Evolutionary conservation across 139 green algal genomes (phyloP).

Genomic region (Coccomyxa sp.): DNA sequence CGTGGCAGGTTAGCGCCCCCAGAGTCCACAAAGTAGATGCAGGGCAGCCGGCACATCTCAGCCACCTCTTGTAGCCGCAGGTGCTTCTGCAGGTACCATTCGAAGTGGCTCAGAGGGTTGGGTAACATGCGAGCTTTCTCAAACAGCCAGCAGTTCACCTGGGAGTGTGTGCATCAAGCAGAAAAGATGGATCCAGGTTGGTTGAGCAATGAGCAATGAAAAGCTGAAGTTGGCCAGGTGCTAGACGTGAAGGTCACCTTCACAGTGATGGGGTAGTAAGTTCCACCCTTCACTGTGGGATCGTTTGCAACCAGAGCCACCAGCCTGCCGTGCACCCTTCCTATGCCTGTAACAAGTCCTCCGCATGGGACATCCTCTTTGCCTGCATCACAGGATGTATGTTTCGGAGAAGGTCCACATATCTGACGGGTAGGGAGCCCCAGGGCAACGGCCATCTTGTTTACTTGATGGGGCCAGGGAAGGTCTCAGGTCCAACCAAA

Average conservation of each 20-base stretch:
- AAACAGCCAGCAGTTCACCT: not conserved
- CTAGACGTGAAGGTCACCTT: constrained; percentile 35
- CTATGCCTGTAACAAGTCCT: constrained; percentile 88
- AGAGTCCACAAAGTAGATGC: constrained; percentile 91
- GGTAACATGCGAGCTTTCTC: not conserved
- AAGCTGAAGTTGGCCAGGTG: too few relatives aligned
- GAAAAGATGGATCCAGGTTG: not conserved
- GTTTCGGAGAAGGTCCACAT: not conserved
- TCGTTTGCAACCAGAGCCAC: constrained; percentile 89
- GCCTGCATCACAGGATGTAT: constrained; percentile 24
- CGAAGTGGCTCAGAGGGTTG: not conserved
- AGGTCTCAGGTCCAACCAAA: too few relatives aligned
- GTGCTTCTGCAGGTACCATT: constrained; percentile 70
- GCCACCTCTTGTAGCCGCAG: constrained; percentile 89
- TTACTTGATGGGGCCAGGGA: too few relatives aligned
- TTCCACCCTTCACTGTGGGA: constrained; percentile 84
- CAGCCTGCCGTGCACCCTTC: constrained; percentile 67
- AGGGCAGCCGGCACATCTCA: constrained; percentile 76
- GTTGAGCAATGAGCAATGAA: not conserved
- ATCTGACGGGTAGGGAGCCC: too few relatives aligned
- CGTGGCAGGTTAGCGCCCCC: constrained; percentile 88
- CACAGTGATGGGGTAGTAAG: constrained; percentile 94
- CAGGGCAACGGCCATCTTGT: too few relatives aligned
- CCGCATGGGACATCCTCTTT: constrained; percentile 76
- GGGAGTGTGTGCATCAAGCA: not conserved